These are phyloP conservation scores for Fusarium sublunatum DNA, from an alignment of 2,329 filamentous ascomycete species.

Conservation along the genomic window DNA sequence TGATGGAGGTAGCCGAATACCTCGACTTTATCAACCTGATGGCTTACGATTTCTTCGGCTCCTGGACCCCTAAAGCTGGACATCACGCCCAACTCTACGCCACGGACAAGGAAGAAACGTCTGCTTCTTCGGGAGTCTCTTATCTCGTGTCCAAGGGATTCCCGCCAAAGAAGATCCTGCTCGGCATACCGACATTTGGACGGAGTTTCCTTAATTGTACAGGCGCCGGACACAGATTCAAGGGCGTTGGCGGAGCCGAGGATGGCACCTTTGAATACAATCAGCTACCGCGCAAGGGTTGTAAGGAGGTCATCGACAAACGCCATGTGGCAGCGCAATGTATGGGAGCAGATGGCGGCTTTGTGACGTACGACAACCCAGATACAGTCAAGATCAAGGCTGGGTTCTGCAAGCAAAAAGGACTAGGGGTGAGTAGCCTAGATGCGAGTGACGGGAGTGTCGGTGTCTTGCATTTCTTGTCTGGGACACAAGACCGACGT, in stretches of 20 bases:
- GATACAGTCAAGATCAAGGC: slow-evolving; percentile 82
- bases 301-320: slow-evolving; percentile 76
- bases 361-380: slow-evolving; percentile 83
- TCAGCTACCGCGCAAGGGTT: slow-evolving; percentile 70
- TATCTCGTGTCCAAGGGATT: slow-evolving; percentile 75
- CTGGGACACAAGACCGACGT: slow-evolving; percentile 24
- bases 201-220: slow-evolving; percentile 76
- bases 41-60: slow-evolving; percentile 82
- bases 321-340: slow-evolving; percentile 77
- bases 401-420: slow-evolving; percentile 75
- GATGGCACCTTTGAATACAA: slow-evolving; percentile 79
- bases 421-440: slow-evolving; percentile 67
- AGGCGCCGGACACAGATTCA: slow-evolving; percentile 72
- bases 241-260: slow-evolving; percentile 65
- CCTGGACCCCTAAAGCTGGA: slow-evolving; percentile 74
- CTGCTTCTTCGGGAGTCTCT: slow-evolving; percentile 73
- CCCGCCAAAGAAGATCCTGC: slow-evolving; percentile 75
- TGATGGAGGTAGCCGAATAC: slow-evolving; percentile 70
- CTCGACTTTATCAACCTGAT: slow-evolving; percentile 83
- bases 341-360: slow-evolving; percentile 77
- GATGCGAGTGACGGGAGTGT: slow-evolving; percentile 11
- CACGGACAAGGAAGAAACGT: slow-evolving; percentile 69
- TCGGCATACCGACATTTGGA: slow-evolving; percentile 81
- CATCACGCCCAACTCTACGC: slow-evolving; percentile 82
- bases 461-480: slow-evolving; percentile 25